phyloP scores from a whole-genome alignment of 257 asterid species.

The Henckelia pumila region DNA sequence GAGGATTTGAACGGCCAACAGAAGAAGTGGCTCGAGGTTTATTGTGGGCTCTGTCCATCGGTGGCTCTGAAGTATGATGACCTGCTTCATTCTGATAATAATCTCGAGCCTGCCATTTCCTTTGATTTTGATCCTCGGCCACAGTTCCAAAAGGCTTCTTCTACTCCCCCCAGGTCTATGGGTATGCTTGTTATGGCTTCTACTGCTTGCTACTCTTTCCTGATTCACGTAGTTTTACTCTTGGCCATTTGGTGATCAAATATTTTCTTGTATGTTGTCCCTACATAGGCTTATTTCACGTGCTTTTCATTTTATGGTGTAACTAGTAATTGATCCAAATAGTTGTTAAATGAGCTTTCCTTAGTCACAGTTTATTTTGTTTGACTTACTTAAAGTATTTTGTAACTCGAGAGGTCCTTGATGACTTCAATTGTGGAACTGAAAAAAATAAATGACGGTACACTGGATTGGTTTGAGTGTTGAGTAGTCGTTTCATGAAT shows the following conservation, averaged over 20 bases:
- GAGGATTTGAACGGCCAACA: slow-evolving; percentile 55
- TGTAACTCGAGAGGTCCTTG: neutral
- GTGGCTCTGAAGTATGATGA: slow-evolving; percentile 60
- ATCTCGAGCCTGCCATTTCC: slow-evolving; percentile 18
- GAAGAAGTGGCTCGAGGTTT: slow-evolving; percentile 74
- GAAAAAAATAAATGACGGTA: slow-evolving; percentile 5
- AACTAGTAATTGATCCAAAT: neutral
- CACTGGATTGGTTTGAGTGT: slow-evolving; percentile 11
- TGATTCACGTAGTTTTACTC: no score
- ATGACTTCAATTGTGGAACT: neutral
- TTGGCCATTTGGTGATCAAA: no score
- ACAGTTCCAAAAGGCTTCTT: slow-evolving; percentile 36
- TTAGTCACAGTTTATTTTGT: slow-evolving; percentile 1
- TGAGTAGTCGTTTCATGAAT: slow-evolving; percentile 10
- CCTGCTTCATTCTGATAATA: slow-evolving; percentile 26
- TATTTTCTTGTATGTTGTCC: neutral
- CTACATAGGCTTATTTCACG: no score
- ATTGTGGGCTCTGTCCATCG: slow-evolving; percentile 56
- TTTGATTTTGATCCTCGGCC: slow-evolving; percentile 54
- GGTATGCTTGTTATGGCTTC: neutral
- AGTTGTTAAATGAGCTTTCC: neutral
- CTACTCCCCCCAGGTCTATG: neutral
- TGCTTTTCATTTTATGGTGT: neutral
- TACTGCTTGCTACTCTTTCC: neutral
- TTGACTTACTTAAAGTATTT: neutral